Percentiles rank a stretch among this genome's conserved stretches.
Conservation (phyloP, 2,329 filamentous ascomycete species). For the Arthrobotrys iridis region DNA sequence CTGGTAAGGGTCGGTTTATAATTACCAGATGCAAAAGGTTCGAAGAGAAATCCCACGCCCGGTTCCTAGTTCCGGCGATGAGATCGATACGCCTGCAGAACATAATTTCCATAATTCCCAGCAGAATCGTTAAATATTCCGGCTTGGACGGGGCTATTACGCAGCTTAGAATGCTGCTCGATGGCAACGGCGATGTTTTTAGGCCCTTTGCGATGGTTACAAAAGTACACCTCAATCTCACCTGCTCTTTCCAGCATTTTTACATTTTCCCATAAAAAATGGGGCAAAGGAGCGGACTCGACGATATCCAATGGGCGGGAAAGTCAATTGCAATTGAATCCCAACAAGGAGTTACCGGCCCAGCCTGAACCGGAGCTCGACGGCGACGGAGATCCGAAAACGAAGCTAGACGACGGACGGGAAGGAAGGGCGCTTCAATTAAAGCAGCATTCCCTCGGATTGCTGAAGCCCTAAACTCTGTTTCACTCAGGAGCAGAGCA, state of each 20-base stretch:
- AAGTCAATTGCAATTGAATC: slow-evolving; percentile 24
- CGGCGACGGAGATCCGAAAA: slow-evolving; percentile 36
- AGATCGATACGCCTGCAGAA: slow-evolving; percentile 9
- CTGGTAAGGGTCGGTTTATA: background rate
- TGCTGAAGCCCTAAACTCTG: slow-evolving; percentile 32
- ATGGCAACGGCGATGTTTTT: slow-evolving; percentile 42
- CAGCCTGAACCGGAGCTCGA: slow-evolving; percentile 54
- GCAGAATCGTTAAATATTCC: slow-evolving; percentile 21
- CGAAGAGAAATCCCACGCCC: background rate
- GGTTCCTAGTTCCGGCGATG: slow-evolving; percentile 38
- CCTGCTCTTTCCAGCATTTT: slow-evolving; percentile 41
- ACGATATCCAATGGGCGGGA: slow-evolving; percentile 9
- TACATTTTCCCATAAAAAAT: background rate
- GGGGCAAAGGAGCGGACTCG: slow-evolving; percentile 1
- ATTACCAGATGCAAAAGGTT: slow-evolving; percentile 19
- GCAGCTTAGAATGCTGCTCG: slow-evolving; percentile 38
- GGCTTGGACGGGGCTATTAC: slow-evolving; percentile 30
- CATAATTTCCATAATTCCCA: slow-evolving; percentile 12
- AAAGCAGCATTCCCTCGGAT: slow-evolving; percentile 44
- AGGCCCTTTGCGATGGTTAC: slow-evolving; percentile 3
- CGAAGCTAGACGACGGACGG: slow-evolving; percentile 47
- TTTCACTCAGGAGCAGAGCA: slow-evolving; percentile 23
- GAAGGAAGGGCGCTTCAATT: slow-evolving; percentile 28
- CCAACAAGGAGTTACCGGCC: slow-evolving; percentile 24
- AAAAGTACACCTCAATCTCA: slow-evolving; percentile 27